Conservation (phyloP, 2,329 filamentous ascomycete species). For the Xylariales sp. region DNA sequence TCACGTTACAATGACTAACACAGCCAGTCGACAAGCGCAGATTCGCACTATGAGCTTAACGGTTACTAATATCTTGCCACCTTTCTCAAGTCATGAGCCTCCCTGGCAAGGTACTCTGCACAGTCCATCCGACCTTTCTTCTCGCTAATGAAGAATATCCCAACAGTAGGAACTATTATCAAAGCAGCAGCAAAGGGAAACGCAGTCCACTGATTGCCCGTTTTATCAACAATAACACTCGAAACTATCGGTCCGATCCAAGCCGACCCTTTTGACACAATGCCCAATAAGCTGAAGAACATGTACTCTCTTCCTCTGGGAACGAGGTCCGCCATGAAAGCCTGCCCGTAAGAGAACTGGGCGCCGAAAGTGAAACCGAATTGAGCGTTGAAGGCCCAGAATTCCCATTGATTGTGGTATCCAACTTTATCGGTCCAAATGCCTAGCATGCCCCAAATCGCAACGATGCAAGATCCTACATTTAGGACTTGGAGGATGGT, state of each 20-base stretch:
- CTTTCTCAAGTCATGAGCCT: no score
- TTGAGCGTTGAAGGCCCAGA: not conserved
- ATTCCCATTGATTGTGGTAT: constrained; percentile 4
- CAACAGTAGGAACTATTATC: not conserved
- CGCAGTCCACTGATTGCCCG: not conserved
- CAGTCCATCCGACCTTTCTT: not conserved
- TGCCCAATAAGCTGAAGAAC: constrained; percentile 4
- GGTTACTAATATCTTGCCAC: no score
- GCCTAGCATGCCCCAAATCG: not conserved
- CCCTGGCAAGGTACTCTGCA: not conserved
- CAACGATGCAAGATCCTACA: not conserved
- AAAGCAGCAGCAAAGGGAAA: not conserved
- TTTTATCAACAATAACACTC: constrained; percentile 6
- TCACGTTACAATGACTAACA: no score
- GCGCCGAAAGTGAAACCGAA: not conserved
- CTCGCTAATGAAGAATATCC: not conserved
- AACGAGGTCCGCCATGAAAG: constrained; percentile 1
- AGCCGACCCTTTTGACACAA: constrained; percentile 3
- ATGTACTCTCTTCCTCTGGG: constrained; percentile 4
- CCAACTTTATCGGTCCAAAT: constrained; percentile 4
- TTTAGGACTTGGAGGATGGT: not conserved
- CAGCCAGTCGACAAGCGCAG: no score
- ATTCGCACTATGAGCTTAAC: no score
- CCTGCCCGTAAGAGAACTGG: constrained; percentile 2
- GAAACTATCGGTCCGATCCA: constrained; percentile 8